Conservation (phyloP, 768 basidiomycete species). For the Russula dissimulans region DNA sequence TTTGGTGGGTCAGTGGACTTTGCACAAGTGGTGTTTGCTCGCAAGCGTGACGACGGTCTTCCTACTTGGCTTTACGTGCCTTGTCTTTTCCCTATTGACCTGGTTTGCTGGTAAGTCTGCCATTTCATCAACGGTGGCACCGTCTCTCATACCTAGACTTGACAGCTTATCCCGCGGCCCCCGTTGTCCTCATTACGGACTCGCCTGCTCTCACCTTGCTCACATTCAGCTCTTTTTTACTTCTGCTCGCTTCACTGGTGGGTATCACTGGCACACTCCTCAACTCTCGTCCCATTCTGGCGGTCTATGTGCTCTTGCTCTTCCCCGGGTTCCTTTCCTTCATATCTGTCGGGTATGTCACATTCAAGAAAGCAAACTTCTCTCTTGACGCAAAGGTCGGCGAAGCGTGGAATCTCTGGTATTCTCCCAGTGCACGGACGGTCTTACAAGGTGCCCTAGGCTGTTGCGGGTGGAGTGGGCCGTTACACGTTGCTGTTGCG, state of each 20-base stretch:
- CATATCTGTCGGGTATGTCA: slow-evolving; percentile 52
- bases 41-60: slow-evolving; percentile 48
- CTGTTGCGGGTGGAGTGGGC: slow-evolving; percentile 60
- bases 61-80: slow-evolving; percentile 40
- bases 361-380: slow-evolving; percentile 52
- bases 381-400: slow-evolving; percentile 59
- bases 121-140: neutral
- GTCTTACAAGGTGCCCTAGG: slow-evolving; percentile 51
- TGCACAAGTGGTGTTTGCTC: slow-evolving; percentile 53
- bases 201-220: slow-evolving; percentile 45
- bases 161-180: slow-evolving; percentile 52
- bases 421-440: slow-evolving; percentile 43
- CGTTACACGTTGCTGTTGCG: slow-evolving; percentile 50
- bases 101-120: slow-evolving; percentile 45
- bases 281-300: slow-evolving; percentile 59
- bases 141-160: neutral
- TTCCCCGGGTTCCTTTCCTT: slow-evolving; percentile 54
- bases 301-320: slow-evolving; percentile 56
- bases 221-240: slow-evolving; percentile 46
- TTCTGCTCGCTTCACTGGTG: slow-evolving; percentile 48
- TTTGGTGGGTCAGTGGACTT: slow-evolving; percentile 43
- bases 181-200: slow-evolving; percentile 54
- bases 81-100: slow-evolving; percentile 45
- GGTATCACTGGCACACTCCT: slow-evolving; percentile 54
- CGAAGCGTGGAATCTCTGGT: slow-evolving; percentile 57